Conservation (phyloP, 1,139 yeast genomes). For the Yamadazyma blattariae region DNA sequence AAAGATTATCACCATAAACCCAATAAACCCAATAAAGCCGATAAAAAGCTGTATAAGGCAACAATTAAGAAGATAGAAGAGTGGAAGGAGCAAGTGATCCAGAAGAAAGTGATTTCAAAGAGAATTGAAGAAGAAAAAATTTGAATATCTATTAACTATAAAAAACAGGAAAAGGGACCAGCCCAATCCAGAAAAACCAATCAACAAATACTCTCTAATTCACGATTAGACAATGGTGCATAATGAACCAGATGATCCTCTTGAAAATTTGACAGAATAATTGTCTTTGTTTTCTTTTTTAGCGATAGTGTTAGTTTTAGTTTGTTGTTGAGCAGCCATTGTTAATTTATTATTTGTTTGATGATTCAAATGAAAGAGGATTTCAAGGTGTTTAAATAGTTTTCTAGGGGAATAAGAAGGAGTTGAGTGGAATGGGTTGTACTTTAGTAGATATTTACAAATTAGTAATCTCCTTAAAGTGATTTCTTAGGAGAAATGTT, state of each 20-base stretch:
- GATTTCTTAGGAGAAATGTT: too few species aligned
- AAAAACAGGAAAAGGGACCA: not conserved
- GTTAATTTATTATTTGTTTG: constrained; percentile 1
- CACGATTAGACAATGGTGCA: constrained; percentile 13
- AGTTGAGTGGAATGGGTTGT: too few species aligned
- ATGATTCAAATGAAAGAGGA: not conserved
- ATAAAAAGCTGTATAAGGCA: too few species aligned
- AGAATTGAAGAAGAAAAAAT: too few species aligned
- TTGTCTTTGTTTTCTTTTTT: constrained; percentile 12
- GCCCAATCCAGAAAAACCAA: not conserved
- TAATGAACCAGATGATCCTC: constrained; percentile 6
- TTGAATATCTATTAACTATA: not conserved
- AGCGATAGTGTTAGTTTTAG: constrained; percentile 4
- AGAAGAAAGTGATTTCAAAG: too few species aligned
- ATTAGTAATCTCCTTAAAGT: too few species aligned
- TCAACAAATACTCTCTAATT: not conserved
- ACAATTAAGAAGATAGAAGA: too few species aligned
- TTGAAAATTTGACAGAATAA: constrained; percentile 4
- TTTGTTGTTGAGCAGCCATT: constrained; percentile 15
- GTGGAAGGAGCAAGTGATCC: too few species aligned
- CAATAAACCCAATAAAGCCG: too few species aligned
- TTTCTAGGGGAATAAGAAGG: too few species aligned
- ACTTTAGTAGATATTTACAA: not conserved
- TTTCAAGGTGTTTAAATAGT: constrained; percentile 4
- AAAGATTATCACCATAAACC: too few species aligned